Conservation (phyloP, 208 protist genomes). For the Histomonas meleagridis region DNA sequence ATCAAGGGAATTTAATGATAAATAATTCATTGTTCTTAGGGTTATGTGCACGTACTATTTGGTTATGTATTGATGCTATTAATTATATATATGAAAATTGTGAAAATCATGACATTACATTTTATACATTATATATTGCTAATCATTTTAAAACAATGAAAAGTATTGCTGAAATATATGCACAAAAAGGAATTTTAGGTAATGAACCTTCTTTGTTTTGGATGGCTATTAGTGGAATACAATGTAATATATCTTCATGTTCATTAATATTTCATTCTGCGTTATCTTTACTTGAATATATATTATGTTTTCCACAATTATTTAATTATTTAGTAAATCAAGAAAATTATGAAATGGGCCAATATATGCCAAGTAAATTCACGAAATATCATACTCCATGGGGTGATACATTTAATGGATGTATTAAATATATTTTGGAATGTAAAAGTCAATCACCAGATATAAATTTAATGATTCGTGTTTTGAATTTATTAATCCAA, state of each 20-base stretch:
- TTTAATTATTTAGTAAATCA: background rate
- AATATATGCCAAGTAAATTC: background rate
- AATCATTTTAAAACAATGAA: background rate
- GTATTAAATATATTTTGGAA: background rate
- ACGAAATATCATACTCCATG: background rate
- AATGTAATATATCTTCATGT: background rate
- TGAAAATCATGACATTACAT: background rate
- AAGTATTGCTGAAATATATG: background rate
- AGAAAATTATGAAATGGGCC: background rate
- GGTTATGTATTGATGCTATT: background rate
- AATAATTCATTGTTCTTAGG: background rate
- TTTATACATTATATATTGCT: background rate
- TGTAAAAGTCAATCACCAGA: background rate
- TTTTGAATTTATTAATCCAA: background rate
- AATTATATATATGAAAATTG: no score
- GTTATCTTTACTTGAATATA: background rate
- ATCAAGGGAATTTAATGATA: background rate
- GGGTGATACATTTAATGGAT: background rate
- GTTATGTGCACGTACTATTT: background rate
- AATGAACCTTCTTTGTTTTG: background rate
- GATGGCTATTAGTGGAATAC: background rate
- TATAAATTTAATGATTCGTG: background rate
- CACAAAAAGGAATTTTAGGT: background rate
- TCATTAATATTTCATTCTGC: background rate
- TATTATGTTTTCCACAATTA: background rate